These are phyloP conservation scores for Paraphaeosphaeria minitans DNA, from an alignment of 2,329 filamentous ascomycete genomes.

Conservation along the genomic window DNA sequence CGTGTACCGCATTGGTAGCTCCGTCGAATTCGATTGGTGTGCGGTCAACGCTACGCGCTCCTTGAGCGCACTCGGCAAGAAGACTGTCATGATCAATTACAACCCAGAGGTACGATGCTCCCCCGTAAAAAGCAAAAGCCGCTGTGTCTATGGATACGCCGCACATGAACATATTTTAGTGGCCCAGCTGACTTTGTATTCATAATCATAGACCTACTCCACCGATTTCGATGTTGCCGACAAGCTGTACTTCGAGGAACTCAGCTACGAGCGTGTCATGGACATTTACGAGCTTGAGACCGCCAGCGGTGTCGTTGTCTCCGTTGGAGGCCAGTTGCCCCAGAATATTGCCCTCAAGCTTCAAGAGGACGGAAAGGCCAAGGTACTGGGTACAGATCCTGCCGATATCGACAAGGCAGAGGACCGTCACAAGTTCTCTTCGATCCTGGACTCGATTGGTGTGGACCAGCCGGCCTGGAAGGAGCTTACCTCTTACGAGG, in stretches of 20 bases:
- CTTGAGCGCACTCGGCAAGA: constrained; percentile 84
- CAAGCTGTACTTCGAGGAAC: constrained; percentile 93
- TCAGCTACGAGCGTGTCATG: constrained; percentile 97
- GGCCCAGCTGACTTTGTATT: too few species aligned
- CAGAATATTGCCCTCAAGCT: constrained; percentile 97
- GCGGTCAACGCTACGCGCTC: constrained; percentile 88
- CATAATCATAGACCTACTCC: constrained; percentile 45
- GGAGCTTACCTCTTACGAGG: constrained; percentile 87
- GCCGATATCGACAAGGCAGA: constrained; percentile 97
- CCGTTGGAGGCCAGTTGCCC: constrained; percentile 92
- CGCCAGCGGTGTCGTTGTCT: constrained; percentile 87
- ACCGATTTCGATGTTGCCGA: constrained; percentile 92
- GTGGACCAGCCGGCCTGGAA: constrained; percentile 98
- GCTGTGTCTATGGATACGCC: too few species aligned
- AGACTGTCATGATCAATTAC: constrained; percentile 95
- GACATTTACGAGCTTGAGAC: constrained; percentile 96
- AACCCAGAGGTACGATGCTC: neutral
- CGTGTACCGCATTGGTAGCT: constrained; percentile 96
- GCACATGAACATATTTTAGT: too few species aligned
- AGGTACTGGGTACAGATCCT: constrained; percentile 90
- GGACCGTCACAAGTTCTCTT: constrained; percentile 97
- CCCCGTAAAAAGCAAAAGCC: too few species aligned
- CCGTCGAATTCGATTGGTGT: constrained; percentile 99
- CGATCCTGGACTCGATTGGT: constrained; percentile 94
- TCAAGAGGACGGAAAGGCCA: constrained; percentile 87